Evolutionary conservation across 2,329 filamentous ascomycete species (phyloP), one percentile per base, ranked within the genome.

Genomic region (Alternaria sp.): DNA sequence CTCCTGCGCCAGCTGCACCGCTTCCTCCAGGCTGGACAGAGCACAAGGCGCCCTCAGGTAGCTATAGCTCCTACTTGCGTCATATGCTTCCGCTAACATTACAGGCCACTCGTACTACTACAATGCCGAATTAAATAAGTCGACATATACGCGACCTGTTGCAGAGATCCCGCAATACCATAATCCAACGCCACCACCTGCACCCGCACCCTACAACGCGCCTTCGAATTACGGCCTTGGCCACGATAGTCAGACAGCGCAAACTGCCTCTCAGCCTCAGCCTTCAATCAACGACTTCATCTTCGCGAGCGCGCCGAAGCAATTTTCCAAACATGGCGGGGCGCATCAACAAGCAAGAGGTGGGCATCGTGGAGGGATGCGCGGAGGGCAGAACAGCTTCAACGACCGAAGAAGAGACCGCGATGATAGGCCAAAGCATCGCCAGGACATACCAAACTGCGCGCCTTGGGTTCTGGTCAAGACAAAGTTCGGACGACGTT

Each of bases 391-490:
- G 6, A 84, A 86, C 66, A 85, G 84, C 10, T 85, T 87, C 69
- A 86, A 89, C 54, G 84, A 87, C 50, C 84, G 89, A 62, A 88
- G 86, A 47, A 87, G 86, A n/a, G 89, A 92, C 66, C 91, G 90
- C 0, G 81, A 86, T 49, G 96, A 98, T 78, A 90, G 91, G 67
- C 96, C 96, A 3, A 93, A 91, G 80, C 89, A 90, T 26, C 94
- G 92, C 76, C 87, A 91, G 59, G 77, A 86, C 6, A 96, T 99
- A 49, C 93, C 93, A 0, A 90, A 90, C 3, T 92, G 89, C 72
- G 90, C 91, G 71, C 92, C 93, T 15, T 99, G 96, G 96, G 81
- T 97, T 0, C 83, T 99, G 4, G 93, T 99, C n/a, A 92, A 91
- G 77, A 99, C 96, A 1, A 97, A 93, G 77, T 89, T 95, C 66